Conservation (phyloP, 2,329 filamentous ascomycete genomes). For the Trichothecium roseum region DNA sequence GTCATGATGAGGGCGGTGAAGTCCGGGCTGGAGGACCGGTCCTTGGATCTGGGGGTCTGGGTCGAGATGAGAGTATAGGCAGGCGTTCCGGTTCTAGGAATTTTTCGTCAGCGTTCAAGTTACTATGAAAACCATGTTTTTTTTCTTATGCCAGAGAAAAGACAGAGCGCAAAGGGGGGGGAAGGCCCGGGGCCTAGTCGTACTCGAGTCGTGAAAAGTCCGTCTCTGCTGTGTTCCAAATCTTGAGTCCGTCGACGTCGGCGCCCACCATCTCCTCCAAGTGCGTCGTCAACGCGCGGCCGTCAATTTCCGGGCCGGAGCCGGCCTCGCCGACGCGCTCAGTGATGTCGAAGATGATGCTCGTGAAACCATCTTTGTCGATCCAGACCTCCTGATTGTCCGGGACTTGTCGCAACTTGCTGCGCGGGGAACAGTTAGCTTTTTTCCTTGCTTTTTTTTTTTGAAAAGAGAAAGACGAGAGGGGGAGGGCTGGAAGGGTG, state of each 20-base stretch:
- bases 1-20: slow-evolving; percentile 71
- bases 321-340: slow-evolving; percentile 58
- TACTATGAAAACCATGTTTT: not conserved
- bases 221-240: slow-evolving; percentile 55
- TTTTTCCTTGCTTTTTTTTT: not conserved
- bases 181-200: too few species aligned
- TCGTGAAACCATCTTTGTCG: slow-evolving; percentile 72
- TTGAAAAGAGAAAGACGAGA: not conserved
- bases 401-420: slow-evolving; percentile 64
- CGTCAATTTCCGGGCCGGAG: slow-evolving; percentile 50
- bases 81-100: slow-evolving; percentile 33
- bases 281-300: slow-evolving; percentile 58
- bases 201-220: slow-evolving; percentile 46
- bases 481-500: not conserved
- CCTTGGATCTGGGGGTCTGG: slow-evolving; percentile 32
- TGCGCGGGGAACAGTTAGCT: slow-evolving; percentile 17
- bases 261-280: slow-evolving; percentile 59
- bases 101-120: not conserved
- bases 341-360: slow-evolving; percentile 82
- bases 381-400: slow-evolving; percentile 92
- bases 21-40: slow-evolving; percentile 33
- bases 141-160: too few species aligned
- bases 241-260: slow-evolving; percentile 52
- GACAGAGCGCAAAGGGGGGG: too few species aligned
- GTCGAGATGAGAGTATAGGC: slow-evolving; percentile 63